These are phyloP conservation scores for Solanum acaule DNA, from an alignment of 257 asterid genomes.

Conservation along the genomic window DNA sequence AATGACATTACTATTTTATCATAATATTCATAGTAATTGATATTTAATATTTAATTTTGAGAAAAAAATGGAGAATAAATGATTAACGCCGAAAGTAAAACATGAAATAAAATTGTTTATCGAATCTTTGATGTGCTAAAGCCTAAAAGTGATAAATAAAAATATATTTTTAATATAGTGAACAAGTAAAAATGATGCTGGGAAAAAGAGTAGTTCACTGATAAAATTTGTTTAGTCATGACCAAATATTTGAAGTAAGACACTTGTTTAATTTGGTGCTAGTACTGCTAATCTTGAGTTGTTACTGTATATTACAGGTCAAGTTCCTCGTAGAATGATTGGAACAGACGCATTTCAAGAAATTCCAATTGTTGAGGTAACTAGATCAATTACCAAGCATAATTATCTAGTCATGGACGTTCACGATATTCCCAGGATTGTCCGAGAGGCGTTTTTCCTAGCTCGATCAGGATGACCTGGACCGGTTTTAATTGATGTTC, in stretches of 20 bases:
- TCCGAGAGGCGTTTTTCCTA: conserved; percentile 53
- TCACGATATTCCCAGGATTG: conserved; percentile 62
- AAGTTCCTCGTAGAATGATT: conserved; percentile 58
- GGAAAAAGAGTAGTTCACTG: too few species aligned
- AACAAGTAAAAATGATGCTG: not conserved
- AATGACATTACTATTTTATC: not conserved
- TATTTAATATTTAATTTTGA: too few species aligned
- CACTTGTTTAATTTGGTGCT: too few species aligned
- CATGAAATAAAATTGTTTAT: too few species aligned
- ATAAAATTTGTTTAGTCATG: too few species aligned
- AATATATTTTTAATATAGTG: not conserved
- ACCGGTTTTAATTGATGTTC: conserved; percentile 70
- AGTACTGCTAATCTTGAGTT: not conserved
- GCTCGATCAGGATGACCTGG: conserved; percentile 72
- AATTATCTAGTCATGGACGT: conserved; percentile 66
- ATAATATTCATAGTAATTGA: not conserved
- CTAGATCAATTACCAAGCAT: conserved; percentile 75
- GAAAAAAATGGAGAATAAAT: too few species aligned
- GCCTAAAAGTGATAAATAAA: too few species aligned
- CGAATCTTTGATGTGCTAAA: too few species aligned
- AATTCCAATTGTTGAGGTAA: conserved; percentile 74
- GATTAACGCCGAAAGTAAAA: too few species aligned
- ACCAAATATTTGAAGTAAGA: too few species aligned
- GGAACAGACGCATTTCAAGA: conserved; percentile 89
- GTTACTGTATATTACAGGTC: conserved; percentile 35